Conservation (phyloP, 306 rosid genomes). For the Corylus americana region DNA sequence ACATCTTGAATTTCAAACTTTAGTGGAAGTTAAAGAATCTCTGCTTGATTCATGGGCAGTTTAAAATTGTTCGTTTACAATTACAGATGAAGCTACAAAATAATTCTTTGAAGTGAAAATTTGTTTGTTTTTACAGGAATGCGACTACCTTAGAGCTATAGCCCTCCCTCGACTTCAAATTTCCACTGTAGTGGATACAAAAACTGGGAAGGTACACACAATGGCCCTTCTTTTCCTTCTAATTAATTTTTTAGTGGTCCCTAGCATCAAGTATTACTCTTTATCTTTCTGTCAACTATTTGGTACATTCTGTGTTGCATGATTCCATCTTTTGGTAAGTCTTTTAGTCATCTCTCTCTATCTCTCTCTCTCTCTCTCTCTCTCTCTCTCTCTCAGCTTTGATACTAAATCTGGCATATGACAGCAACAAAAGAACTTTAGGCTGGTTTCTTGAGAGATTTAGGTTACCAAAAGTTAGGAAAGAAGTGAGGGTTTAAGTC, state of each 20-base stretch:
- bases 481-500: not conserved
- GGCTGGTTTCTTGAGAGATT: not conserved
- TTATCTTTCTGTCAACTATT: not conserved
- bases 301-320: not conserved
- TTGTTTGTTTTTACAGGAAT: conserved; percentile 62
- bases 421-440: not conserved
- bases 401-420: not conserved
- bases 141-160: conserved; percentile 77
- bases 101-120: conserved; percentile 17
- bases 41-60: conserved; percentile 5
- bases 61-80: conserved; percentile 13
- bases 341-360: not conserved
- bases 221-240: conserved; percentile 24
- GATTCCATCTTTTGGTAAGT: not conserved
- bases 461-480: not conserved
- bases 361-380: too few species aligned
- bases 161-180: conserved; percentile 83
- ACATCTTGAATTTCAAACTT: not conserved
- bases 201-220: conserved; percentile 78
- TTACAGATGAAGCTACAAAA: conserved; percentile 17
- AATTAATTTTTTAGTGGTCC: conserved; percentile 12
- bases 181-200: conserved; percentile 93
- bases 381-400: not conserved
- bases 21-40: conserved; percentile 11
- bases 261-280: not conserved